Percentiles rank a stretch among this genome's conserved stretches.
Conservation (phyloP, 768 basidiomycete species). For the Leucosporidium creatinivorum region DNA sequence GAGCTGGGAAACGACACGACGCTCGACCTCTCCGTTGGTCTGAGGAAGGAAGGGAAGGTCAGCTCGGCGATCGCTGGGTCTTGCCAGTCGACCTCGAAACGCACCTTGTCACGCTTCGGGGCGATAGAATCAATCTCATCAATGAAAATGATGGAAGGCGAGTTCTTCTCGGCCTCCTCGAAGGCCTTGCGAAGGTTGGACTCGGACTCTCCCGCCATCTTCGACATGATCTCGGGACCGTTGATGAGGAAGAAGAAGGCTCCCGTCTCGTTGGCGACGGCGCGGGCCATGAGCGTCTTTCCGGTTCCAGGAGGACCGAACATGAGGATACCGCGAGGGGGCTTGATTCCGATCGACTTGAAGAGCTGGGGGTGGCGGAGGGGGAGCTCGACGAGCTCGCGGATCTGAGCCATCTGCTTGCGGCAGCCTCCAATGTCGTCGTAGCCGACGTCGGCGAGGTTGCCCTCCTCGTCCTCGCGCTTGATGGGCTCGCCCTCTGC, state of each 20-base stretch:
- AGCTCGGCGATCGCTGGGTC: not conserved
- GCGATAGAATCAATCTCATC: slow-evolving; percentile 99
- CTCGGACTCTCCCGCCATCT: slow-evolving; percentile 99
- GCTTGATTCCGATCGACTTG: slow-evolving; percentile 99
- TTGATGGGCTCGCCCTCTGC: slow-evolving; percentile 94
- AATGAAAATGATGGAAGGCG: slow-evolving; percentile 98
- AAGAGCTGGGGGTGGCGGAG: slow-evolving; percentile 97
- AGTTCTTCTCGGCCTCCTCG: slow-evolving; percentile 99
- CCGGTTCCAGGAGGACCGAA: slow-evolving; percentile 98
- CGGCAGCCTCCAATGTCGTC: slow-evolving; percentile 99
- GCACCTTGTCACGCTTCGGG: slow-evolving; percentile 96
- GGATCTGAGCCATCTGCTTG: slow-evolving; percentile 99
- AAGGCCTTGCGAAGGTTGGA: slow-evolving; percentile 97
- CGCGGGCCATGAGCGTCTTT: slow-evolving; percentile 99
- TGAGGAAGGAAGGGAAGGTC: slow-evolving; percentile 38
- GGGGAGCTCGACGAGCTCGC: slow-evolving; percentile 96
- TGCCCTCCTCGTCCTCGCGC: slow-evolving; percentile 96
- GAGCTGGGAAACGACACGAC: slow-evolving; percentile 95
- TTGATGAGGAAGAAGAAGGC: slow-evolving; percentile 99
- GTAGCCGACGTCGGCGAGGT: slow-evolving; percentile 93
- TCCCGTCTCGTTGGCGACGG: slow-evolving; percentile 98
- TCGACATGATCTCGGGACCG: slow-evolving; percentile 99
- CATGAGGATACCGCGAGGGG: slow-evolving; percentile 97
- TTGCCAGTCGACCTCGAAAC: slow-evolving; percentile 15
- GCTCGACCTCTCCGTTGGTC: slow-evolving; percentile 99